A percentile compares a stretch with the other conserved stretches of the same genome.
phyloP scores from a whole-genome alignment of 139 green algal species.

The Coelastrella sp. region DNA sequence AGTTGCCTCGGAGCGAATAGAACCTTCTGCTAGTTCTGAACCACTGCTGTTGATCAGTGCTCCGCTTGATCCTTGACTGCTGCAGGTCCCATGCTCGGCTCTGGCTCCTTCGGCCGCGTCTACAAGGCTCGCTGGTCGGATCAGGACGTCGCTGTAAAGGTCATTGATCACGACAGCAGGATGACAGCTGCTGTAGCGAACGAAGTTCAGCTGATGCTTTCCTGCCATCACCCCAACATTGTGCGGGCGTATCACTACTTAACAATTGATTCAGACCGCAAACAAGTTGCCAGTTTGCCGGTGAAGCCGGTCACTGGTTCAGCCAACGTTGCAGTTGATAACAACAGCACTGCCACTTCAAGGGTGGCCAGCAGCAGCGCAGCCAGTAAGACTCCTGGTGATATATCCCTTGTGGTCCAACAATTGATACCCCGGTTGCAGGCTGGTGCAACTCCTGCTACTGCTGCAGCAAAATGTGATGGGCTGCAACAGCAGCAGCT shows the following conservation, averaged over 20 bases:
- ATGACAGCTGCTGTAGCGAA: not conserved
- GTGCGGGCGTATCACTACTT: slow-evolving; percentile 45
- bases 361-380: not conserved
- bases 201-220: slow-evolving; percentile 23
- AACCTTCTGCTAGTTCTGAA: not conserved
- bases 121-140: slow-evolving; percentile 41
- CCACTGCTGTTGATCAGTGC: not conserved
- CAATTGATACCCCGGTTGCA: no score
- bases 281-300: not conserved
- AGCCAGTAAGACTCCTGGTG: not conserved
- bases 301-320: not conserved
- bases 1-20: no score
- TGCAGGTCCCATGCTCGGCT: slow-evolving; percentile 33
- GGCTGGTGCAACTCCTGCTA: not conserved
- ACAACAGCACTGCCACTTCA: not conserved
- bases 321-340: not conserved
- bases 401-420: no score
- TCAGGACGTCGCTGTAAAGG: slow-evolving; percentile 46
- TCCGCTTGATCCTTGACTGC: not conserved
- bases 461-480: not conserved
- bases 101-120: slow-evolving; percentile 49
- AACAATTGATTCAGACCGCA: not conserved
- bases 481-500: not conserved
- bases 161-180: slow-evolving; percentile 37
- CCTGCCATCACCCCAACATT: slow-evolving; percentile 42